Evolutionary conservation across 1,284 basidiomycete species (phyloP).

Genomic region (Sparassis latifolia): DNA sequence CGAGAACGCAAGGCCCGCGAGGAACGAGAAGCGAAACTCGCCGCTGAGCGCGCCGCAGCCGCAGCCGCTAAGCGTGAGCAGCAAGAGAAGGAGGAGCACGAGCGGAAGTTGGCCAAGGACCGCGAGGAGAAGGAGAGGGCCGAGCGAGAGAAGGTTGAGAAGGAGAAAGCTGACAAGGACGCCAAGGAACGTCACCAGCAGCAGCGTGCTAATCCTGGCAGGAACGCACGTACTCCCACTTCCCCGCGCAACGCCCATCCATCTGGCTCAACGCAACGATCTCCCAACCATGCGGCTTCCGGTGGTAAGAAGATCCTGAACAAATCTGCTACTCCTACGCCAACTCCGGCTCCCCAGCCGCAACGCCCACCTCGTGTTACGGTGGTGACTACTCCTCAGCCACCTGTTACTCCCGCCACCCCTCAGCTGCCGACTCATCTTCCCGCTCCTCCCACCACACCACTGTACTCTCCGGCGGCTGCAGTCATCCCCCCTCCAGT

Average conservation of each 20-base stretch:
- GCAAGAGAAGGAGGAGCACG: constrained; percentile 63
- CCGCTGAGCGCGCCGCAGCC: constrained; percentile 46
- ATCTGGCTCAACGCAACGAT: constrained; percentile 42
- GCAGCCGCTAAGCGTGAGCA: constrained; percentile 39
- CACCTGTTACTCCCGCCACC: constrained; percentile 25
- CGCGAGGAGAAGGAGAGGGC: constrained; percentile 53
- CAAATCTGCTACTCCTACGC: constrained; percentile 30
- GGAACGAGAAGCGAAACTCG: constrained; percentile 47
- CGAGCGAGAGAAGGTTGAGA: constrained; percentile 55
- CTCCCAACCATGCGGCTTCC: constrained; percentile 34
- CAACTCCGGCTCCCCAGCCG: constrained; percentile 23
- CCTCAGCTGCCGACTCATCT: constrained; percentile 31
- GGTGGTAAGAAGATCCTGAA: constrained; percentile 46
- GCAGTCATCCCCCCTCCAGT: constrained; percentile 40
- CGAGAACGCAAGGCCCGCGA: constrained; percentile 50
- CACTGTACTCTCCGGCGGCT: constrained; percentile 41
- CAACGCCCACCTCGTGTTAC: constrained; percentile 25
- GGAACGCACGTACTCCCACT: constrained; percentile 36
- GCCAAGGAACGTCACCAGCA: constrained; percentile 29
- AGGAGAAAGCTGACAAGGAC: constrained; percentile 42
- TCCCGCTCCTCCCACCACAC: constrained; percentile 29
- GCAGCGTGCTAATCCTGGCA: constrained; percentile 24
- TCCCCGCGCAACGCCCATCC: constrained; percentile 44
- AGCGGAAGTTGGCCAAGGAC: constrained; percentile 45
- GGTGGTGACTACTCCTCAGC: constrained; percentile 25